Evolutionary conservation across 495 filamentous ascomycete species (phyloP).

Genomic region (Pyrenopolyporus hunteri): DNA sequence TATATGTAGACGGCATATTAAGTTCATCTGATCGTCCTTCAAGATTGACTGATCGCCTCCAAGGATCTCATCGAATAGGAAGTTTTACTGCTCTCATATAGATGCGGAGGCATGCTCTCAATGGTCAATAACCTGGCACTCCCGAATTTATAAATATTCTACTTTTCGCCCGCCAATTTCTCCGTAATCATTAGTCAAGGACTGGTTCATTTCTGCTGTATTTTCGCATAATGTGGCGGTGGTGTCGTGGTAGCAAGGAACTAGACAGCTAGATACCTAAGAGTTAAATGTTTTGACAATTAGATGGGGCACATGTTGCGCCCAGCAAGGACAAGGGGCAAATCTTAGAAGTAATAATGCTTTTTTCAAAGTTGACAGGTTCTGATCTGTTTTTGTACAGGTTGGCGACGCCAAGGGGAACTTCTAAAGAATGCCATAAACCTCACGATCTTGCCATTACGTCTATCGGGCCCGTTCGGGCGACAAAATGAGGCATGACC

Average conservation of each 20-base stretch:
- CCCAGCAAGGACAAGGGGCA: too few species aligned
- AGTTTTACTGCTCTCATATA: constrained; percentile 13
- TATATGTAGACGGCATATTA: not conserved
- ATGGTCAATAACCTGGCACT: too few species aligned
- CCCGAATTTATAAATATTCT: not conserved
- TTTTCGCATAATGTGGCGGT: not conserved
- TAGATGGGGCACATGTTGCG: too few species aligned
- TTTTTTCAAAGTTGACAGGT: constrained; percentile 30
- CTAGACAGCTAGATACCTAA: too few species aligned
- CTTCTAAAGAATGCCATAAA: constrained; percentile 42
- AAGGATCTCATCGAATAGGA: constrained; percentile 22
- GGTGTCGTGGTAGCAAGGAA: too few species aligned
- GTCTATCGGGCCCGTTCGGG: constrained; percentile 34
- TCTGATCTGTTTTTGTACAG: constrained; percentile 43
- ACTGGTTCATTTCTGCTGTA: too few species aligned
- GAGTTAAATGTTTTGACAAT: too few species aligned
- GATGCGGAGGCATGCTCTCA: too few species aligned
- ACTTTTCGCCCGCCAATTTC: not conserved
- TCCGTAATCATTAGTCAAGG: constrained; percentile 4
- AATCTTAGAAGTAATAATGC: not conserved
- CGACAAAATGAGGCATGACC: constrained; percentile 28
- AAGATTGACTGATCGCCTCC: constrained; percentile 27
- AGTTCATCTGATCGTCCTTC: constrained; percentile 10
- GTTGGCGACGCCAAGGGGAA: constrained; percentile 34
- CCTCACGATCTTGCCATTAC: constrained; percentile 40